phyloP scores from a whole-genome alignment of 2,329 filamentous ascomycete genomes.

The Orbilia quercus region DNA sequence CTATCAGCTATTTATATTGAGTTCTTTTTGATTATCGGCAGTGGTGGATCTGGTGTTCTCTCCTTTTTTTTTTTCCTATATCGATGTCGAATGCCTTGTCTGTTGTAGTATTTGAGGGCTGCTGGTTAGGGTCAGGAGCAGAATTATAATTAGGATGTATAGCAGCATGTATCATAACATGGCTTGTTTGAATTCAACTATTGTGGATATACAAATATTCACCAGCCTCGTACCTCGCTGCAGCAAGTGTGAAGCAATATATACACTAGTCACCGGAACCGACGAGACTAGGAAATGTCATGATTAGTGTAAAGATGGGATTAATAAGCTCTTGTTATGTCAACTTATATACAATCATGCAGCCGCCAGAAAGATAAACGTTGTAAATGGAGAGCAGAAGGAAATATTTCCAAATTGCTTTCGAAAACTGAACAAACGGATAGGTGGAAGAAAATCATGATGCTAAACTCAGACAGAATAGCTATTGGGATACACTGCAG shows the following conservation, averaged over 20 bases:
- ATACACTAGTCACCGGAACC: too few relatives aligned
- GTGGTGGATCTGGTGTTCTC: conserved; percentile 31
- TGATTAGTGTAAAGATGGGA: too few relatives aligned
- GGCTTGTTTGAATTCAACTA: conserved; percentile 1
- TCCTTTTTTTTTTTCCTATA: conserved; percentile 1
- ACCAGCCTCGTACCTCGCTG: too few relatives aligned
- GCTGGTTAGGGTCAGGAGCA: background rate
- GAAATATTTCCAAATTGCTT: conserved; percentile 10
- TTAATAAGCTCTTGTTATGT: conserved; percentile 13
- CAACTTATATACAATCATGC: conserved; percentile 35
- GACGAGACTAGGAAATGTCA: too few relatives aligned
- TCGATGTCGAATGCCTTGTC: background rate
- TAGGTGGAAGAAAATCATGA: background rate
- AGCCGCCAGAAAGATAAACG: conserved; percentile 10
- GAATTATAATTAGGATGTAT: background rate
- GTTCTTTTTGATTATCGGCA: conserved; percentile 1
- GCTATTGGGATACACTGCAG: conserved; percentile 11
- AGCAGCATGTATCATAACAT: conserved; percentile 17
- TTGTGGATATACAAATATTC: background rate
- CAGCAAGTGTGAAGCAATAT: too few relatives aligned
- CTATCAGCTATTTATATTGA: background rate
- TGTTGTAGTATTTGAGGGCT: background rate
- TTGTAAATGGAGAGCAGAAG: background rate
- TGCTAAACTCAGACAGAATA: background rate
- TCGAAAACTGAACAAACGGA: background rate